A percentile compares a stretch with the other conserved stretches of the same genome.
Evolutionary conservation across 2,329 filamentous ascomycete genomes (phyloP).

Genomic region (Fusarium redolens): DNA sequence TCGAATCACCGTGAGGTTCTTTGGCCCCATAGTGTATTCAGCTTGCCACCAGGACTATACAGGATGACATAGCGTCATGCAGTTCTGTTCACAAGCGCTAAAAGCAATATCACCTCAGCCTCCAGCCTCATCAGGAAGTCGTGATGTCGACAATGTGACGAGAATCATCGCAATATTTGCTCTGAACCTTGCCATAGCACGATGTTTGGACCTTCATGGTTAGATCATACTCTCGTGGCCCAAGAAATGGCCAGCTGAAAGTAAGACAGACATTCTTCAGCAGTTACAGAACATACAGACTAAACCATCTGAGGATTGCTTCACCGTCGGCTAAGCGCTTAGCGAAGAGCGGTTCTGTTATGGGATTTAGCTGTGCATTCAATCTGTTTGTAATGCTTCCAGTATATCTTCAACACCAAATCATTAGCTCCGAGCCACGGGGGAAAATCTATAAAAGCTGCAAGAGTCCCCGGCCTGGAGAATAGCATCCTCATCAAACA

Average conservation of each 20-base stretch:
- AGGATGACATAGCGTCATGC: background rate
- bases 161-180: background rate
- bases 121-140: background rate
- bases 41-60: background rate
- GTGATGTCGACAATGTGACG: background rate
- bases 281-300: background rate
- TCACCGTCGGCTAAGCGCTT: background rate
- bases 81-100: background rate
- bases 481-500: background rate
- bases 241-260: background rate
- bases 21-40: background rate
- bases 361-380: background rate
- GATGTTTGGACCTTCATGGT: background rate
- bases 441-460: background rate
- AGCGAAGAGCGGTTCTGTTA: no score
- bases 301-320: background rate
- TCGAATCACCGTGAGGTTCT: fast-evolving
- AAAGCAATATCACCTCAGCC: background rate
- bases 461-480: background rate
- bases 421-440: background rate
- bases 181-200: background rate
- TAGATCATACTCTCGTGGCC: background rate
- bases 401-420: fast-evolving
- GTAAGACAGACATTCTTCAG: background rate
- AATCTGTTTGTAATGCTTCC: no score